Evolutionary conservation across 1,139 yeast species (phyloP).

Genomic region (Nakaseomyces bracarensis): DNA sequence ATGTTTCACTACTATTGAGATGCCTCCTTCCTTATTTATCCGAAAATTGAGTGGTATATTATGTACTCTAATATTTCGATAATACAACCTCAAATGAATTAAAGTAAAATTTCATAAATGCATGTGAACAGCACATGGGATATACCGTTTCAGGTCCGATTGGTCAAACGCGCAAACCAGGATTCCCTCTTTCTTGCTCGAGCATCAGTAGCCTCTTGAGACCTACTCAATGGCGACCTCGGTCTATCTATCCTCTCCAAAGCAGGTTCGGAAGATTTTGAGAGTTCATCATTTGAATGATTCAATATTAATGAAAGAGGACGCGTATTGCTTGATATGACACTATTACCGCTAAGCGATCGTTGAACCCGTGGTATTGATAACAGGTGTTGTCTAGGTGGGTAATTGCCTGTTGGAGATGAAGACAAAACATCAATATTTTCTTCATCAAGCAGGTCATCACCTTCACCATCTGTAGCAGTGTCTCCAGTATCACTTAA

Average conservation of each 20-base stretch:
- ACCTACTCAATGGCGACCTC: not conserved
- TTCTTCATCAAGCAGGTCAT: slow-evolving; percentile 19
- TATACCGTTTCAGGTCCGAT: slow-evolving; percentile 10
- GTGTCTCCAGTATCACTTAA: slow-evolving; percentile 31
- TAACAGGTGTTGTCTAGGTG: slow-evolving; percentile 14
- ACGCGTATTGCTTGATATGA: slow-evolving; percentile 16
- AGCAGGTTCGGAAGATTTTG: slow-evolving; percentile 14
- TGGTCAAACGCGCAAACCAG: slow-evolving; percentile 29
- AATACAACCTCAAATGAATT: slow-evolving; percentile 1
- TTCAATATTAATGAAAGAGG: slow-evolving; percentile 22
- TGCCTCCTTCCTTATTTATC: too few species aligned
- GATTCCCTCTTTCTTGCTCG: slow-evolving; percentile 27
- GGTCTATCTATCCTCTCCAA: slow-evolving; percentile 2
- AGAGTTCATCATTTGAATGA: slow-evolving; percentile 16
- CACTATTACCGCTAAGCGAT: slow-evolving; percentile 22
- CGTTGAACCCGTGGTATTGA: slow-evolving; percentile 20
- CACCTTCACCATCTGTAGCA: slow-evolving; percentile 29
- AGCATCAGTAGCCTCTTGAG: slow-evolving; percentile 7
- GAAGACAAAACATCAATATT: slow-evolving; percentile 13
- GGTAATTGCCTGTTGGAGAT: slow-evolving; percentile 16
- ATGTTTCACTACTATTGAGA: slow-evolving; percentile 11
- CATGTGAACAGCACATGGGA: too few species aligned
- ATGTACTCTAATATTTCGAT: not conserved
- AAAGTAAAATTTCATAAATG: too few species aligned
- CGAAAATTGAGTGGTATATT: too few species aligned